Base-by-base conservation (phyloP, 257 asterid genomes). In the Sherardia arvensis region DNA sequence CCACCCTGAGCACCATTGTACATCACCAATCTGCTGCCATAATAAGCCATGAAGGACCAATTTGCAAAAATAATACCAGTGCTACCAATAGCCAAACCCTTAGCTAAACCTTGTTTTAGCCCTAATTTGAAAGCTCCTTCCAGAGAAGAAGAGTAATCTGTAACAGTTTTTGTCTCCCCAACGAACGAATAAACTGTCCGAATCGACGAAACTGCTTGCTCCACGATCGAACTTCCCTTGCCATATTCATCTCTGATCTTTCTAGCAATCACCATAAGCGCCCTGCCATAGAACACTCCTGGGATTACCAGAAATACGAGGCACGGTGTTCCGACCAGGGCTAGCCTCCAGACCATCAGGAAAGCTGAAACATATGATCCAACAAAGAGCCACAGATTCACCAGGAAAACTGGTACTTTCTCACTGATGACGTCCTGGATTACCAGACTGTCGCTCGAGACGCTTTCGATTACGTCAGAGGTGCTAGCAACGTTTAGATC, bases 351-450 rank as follows among this genome's bases (percentile, higher is more conserved):
- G 1, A 84, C 20, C 89, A 92, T 57, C 20, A 85, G 2, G 77
- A 89, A 85, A 4, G 85, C 90, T 12, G 74, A 79, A 17, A 85
- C 12, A 58, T 92, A 87, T 2, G 87, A 66, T 8, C 96, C 95
- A 0, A 75, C 0, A 73, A 89, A 92, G 1, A 84, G 71, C 5
- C 95, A 76, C 4, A 85, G 60, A 49, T 82, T 89, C 93, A 82
- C 79, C 81, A 86, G 70, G 61, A 87, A 86, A 65, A 74, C 77
- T 4, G 97, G 26, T 27, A 86, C 96, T 91, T 89, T 92, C 76
- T 92, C 99, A 65, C 97, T 87, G 17, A 92, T 86, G 66, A 69
- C 84, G 0, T 87, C 97, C 76, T 92, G 99, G 62, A 92, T 87
- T 0, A 82, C 83, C 14, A 89, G 83, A 59, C 95, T 89, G 7